Conservation (phyloP, 179 eudicot species). For the Monotropa hypopitys region DNA sequence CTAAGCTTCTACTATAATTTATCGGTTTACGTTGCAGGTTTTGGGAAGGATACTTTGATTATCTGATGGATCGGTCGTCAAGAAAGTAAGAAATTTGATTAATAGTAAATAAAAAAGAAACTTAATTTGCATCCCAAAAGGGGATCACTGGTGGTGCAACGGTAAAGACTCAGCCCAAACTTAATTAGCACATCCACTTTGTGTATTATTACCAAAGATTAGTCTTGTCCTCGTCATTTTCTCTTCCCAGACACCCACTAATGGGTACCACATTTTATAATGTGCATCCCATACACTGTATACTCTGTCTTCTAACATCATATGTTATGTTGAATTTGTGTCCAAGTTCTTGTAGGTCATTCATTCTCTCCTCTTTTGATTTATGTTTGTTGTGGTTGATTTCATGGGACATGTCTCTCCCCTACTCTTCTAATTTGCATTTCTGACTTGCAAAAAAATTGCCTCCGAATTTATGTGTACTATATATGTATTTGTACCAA, state of each 20-base stretch:
- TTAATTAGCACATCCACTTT: no score
- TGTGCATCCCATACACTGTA: not conserved
- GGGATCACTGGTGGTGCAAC: no score
- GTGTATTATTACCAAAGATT: no score
- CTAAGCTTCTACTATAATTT: conserved; percentile 8
- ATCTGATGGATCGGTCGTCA: conserved; percentile 80
- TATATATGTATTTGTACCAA: not conserved
- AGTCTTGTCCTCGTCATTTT: no score
- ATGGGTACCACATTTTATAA: no score
- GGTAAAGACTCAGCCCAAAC: no score
- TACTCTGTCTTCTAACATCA: no score
- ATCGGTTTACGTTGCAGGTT: conserved; percentile 38
- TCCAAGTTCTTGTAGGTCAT: not conserved
- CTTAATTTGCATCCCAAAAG: not conserved
- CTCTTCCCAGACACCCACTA: no score
- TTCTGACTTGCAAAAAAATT: not conserved
- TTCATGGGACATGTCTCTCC: not conserved
- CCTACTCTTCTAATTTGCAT: not conserved
- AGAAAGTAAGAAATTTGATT: conserved; percentile 55
- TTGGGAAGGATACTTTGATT: conserved; percentile 96
- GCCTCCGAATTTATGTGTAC: not conserved
- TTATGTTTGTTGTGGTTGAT: not conserved
- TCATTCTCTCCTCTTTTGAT: conserved; percentile 1
- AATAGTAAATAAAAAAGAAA: not conserved
- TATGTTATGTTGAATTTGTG: conserved; percentile 3